Conservation (phyloP, 192 early-diverging fungal genomes). For the Backusella westeae region DNA sequence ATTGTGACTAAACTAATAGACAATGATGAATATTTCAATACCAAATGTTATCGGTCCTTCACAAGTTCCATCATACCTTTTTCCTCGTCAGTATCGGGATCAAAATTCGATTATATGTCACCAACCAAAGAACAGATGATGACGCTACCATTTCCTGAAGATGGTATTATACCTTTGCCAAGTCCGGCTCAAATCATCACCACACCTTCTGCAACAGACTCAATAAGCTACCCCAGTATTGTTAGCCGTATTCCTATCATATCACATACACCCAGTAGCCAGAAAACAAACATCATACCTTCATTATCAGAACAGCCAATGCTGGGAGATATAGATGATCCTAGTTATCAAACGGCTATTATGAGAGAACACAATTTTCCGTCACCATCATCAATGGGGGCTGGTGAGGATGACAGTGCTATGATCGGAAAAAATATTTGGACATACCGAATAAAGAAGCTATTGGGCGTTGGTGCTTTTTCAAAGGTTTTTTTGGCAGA, state of each 20-base stretch:
- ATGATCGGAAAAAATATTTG: constrained; percentile 27
- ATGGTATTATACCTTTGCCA: constrained; percentile 28
- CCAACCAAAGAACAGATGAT: neutral
- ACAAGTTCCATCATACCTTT: neutral
- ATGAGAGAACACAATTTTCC: constrained; percentile 11
- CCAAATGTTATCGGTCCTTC: neutral
- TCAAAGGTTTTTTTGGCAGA: constrained; percentile 35
- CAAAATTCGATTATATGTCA: neutral
- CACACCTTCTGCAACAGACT: neutral
- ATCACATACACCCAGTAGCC: constrained; percentile 19
- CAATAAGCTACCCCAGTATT: neutral
- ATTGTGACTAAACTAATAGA: constrained; percentile 13
- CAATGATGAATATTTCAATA: neutral
- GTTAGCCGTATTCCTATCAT: constrained; percentile 24
- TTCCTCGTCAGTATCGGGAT: neutral
- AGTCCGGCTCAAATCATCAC: constrained; percentile 16
- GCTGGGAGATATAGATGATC: constrained; percentile 27
- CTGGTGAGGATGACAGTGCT: constrained; percentile 12
- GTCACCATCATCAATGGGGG: neutral
- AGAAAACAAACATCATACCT: constrained; percentile 23
- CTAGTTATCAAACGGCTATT: neutral
- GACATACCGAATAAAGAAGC: constrained; percentile 20
- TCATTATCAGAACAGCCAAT: constrained; percentile 19
- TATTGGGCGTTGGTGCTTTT: constrained; percentile 35
- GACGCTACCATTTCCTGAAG: constrained; percentile 5